Percentiles rank a stretch among this genome's conserved stretches.
Conservation (phyloP, 345 rosid species). For the Eucalyptus rudis region DNA sequence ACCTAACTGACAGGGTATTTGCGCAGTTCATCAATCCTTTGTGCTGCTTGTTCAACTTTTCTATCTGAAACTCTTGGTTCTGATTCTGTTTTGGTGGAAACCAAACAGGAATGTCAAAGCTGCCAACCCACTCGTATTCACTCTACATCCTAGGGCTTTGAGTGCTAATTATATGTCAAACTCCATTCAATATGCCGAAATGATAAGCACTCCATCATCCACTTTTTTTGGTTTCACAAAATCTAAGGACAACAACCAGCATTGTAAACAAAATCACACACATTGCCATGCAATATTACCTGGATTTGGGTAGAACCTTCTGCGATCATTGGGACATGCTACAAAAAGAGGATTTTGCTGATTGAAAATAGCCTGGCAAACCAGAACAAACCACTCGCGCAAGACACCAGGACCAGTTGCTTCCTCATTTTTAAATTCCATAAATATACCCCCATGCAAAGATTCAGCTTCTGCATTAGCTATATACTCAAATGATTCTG, state of each 20-base stretch:
- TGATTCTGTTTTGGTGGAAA: background rate
- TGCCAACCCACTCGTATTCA: background rate
- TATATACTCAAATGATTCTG: conserved; percentile 85
- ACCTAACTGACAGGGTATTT: background rate
- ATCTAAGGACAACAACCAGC: background rate
- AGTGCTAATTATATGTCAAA: background rate
- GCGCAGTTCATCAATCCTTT: background rate
- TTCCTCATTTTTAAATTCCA: conserved; percentile 98
- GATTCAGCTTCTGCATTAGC: conserved; percentile 43
- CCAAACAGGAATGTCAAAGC: background rate
- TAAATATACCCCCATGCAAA: conserved; percentile 65
- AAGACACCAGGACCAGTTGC: conserved; percentile 98
- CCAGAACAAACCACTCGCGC: conserved; percentile 95
- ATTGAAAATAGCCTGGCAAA: conserved; percentile 67
- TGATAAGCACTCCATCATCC: background rate
- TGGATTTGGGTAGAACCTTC: conserved; percentile 91
- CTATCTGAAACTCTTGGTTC: background rate
- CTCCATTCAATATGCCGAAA: background rate
- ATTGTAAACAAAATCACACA: background rate
- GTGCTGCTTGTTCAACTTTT: background rate
- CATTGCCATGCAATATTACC: conserved; percentile 22
- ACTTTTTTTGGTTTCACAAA: background rate
- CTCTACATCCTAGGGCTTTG: background rate
- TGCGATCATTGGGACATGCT: conserved; percentile 66
- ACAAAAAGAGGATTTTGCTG: conserved; percentile 66